Conservation (phyloP, 225 moss, liverwort and hornwort genomes). For the Marchantia paleacea region DNA sequence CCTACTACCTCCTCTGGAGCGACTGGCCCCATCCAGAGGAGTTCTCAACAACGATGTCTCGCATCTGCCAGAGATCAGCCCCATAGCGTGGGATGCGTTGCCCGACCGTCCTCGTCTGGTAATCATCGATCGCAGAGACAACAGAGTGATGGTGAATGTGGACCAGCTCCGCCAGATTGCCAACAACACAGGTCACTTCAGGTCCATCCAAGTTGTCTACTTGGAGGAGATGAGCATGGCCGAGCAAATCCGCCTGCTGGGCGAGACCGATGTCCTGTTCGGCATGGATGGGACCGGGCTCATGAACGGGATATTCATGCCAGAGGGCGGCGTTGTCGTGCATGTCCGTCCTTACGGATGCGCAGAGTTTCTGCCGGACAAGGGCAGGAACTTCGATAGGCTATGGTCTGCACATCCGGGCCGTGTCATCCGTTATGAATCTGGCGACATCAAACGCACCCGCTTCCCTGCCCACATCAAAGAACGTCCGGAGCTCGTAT, state of each 20-base stretch:
- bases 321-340: slow-evolving; percentile 33
- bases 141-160: slow-evolving; percentile 27
- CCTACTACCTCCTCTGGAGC: slow-evolving; percentile 5
- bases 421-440: slow-evolving; percentile 31
- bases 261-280: slow-evolving; percentile 31
- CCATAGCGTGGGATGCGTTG: slow-evolving; percentile 15
- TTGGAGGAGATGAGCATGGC: slow-evolving; percentile 20
- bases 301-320: slow-evolving; percentile 38
- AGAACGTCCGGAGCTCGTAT: slow-evolving; percentile 27
- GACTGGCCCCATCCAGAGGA: slow-evolving; percentile 4
- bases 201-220: slow-evolving; percentile 14
- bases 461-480: slow-evolving; percentile 17
- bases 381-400: slow-evolving; percentile 30
- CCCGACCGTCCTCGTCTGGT: slow-evolving; percentile 29
- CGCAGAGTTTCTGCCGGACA: slow-evolving; percentile 25
- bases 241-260: slow-evolving; percentile 26
- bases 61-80: slow-evolving; percentile 19
- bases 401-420: slow-evolving; percentile 30
- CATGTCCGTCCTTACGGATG: slow-evolving; percentile 35
- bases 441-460: slow-evolving; percentile 15
- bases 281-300: slow-evolving; percentile 37
- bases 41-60: not conserved
- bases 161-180: slow-evolving; percentile 20
- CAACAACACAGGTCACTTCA: slow-evolving; percentile 13
- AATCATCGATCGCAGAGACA: slow-evolving; percentile 30